phyloP scores from a whole-genome alignment of 495 filamentous ascomycete genomes.

The Penicillium desertorum region DNA sequence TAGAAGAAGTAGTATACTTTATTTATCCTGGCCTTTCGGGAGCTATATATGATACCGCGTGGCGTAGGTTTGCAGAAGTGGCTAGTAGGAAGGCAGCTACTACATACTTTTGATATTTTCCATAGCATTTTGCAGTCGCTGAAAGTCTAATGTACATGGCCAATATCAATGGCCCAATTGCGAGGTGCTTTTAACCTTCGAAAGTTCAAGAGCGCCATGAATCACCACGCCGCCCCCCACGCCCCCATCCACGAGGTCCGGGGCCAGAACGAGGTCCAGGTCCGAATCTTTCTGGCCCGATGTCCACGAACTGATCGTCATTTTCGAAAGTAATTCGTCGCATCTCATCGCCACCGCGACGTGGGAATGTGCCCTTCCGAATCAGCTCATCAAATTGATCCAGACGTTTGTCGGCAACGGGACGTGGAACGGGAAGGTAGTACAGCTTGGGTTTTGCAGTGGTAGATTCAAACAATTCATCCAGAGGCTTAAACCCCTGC shows the following conservation, averaged over 20 bases:
- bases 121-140: neutral
- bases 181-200: neutral
- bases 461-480: constrained; percentile 63
- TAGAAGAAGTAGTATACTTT: too few species aligned
- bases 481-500: constrained; percentile 58
- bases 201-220: constrained; percentile 8
- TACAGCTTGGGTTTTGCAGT: constrained; percentile 68
- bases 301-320: constrained; percentile 66
- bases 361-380: constrained; percentile 44
- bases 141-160: constrained; percentile 5
- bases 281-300: constrained; percentile 57
- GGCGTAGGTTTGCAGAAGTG: too few species aligned
- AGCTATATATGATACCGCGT: too few species aligned
- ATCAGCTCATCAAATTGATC: constrained; percentile 58
- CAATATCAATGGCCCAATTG: neutral
- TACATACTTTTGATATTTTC: too few species aligned
- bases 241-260: constrained; percentile 35
- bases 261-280: constrained; percentile 42
- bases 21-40: too few species aligned
- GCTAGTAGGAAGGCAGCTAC: too few species aligned
- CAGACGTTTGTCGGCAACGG: constrained; percentile 60
- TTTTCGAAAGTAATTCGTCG: constrained; percentile 79
- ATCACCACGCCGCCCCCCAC: constrained; percentile 30
- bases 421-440: constrained; percentile 55
- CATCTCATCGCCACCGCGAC: constrained; percentile 60